Conservation (phyloP, 2,329 filamentous ascomycete genomes). For the Daldinia sp. region DNA sequence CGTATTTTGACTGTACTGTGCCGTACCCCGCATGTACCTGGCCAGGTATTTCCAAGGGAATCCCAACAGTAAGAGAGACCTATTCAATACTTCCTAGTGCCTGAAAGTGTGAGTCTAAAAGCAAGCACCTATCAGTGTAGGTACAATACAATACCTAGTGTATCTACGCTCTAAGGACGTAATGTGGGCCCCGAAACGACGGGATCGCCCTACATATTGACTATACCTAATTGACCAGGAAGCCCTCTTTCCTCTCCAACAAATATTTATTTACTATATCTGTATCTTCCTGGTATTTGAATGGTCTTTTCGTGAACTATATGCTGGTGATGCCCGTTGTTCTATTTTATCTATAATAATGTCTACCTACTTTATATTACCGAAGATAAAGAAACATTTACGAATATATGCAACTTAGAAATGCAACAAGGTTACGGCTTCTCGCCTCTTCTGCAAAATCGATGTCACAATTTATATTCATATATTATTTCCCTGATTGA, state of each 20-base stretch:
- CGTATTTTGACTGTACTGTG: background rate
- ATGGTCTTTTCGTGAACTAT: background rate
- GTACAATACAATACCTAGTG: background rate
- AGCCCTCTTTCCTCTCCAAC: slow-evolving; percentile 11
- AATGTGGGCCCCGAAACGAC: slow-evolving; percentile 31
- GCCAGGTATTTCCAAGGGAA: background rate
- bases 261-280: background rate
- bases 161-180: slow-evolving; percentile 3
- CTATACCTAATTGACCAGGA: slow-evolving; percentile 28
- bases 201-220: slow-evolving; percentile 32
- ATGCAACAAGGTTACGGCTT: background rate
- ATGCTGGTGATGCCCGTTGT: background rate
- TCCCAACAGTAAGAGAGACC: background rate
- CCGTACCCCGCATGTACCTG: background rate
- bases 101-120: background rate
- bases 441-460: slow-evolving; percentile 2
- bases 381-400: background rate
- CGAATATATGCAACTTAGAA: background rate
- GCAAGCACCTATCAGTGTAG: background rate
- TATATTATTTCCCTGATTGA: slow-evolving; percentile 33
- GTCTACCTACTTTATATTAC: background rate
- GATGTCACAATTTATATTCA: slow-evolving; percentile 27
- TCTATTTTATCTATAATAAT: background rate
- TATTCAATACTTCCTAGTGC: background rate
- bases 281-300: background rate